Conservation (phyloP, 192 early-diverging fungal genomes). For the Gonapodya prolifera region DNA sequence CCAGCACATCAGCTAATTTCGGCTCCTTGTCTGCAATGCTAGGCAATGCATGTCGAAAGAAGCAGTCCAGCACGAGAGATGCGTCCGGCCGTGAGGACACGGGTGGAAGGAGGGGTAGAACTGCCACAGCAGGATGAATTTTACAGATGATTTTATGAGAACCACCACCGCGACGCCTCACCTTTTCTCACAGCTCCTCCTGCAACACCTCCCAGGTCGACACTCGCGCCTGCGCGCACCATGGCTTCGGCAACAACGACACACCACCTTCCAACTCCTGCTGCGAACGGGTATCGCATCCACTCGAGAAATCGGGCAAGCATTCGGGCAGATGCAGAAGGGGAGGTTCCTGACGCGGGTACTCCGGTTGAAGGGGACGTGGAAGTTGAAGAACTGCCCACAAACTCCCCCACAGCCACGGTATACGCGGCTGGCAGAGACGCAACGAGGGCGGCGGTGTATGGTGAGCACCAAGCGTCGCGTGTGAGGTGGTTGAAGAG, state of each 20-base stretch:
- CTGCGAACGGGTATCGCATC: neutral
- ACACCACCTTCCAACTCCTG: neutral
- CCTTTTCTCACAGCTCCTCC: neutral
- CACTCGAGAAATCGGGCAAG: neutral
- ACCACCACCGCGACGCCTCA: neutral
- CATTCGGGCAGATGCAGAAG: neutral
- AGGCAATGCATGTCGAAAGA: neutral
- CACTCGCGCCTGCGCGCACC: neutral
- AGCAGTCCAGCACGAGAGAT: neutral
- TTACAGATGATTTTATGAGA: neutral
- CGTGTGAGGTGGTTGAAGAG: neutral
- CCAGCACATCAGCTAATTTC: neutral
- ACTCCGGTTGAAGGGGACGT: neutral
- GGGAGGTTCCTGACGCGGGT: neutral
- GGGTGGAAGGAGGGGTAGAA: neutral
- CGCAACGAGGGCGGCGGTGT: neutral
- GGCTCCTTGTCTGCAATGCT: neutral
- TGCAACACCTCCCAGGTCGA: neutral
- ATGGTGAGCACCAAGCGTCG: neutral
- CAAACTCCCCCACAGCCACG: neutral
- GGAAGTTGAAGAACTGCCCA: neutral
- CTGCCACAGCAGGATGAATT: neutral
- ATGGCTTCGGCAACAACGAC: neutral
- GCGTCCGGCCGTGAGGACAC: neutral
- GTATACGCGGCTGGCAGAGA: neutral